A percentile compares a stretch with the other conserved stretches of the same genome.
Evolutionary conservation across 805 yeast species (phyloP).

Genomic region (Candida maris): DNA sequence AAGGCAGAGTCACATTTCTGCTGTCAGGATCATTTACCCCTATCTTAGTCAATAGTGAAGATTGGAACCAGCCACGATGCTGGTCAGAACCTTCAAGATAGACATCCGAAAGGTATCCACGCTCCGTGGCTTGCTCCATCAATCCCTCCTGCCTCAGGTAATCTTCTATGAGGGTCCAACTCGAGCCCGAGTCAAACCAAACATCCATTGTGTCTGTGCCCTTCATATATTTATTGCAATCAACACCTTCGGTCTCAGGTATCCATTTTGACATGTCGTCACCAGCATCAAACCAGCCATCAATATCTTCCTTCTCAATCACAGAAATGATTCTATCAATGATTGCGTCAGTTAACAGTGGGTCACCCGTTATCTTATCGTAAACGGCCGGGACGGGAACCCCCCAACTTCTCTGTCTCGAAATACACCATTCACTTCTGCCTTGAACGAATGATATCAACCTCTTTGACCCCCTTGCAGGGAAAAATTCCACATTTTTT

Average conservation of each 20-base stretch:
- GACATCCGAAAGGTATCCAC: conserved; percentile 64
- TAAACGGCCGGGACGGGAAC: conserved; percentile 92
- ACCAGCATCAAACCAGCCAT: conserved; percentile 64
- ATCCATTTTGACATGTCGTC: conserved; percentile 63
- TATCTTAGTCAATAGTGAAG: conserved; percentile 77
- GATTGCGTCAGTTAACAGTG: conserved; percentile 54
- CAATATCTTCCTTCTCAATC: conserved; percentile 60
- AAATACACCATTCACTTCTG: conserved; percentile 95
- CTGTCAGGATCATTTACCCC: conserved; percentile 35
- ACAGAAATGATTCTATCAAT: conserved; percentile 55
- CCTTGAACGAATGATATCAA: conserved; percentile 66
- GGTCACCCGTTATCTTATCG: conserved; percentile 55
- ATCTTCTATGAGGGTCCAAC: conserved; percentile 66
- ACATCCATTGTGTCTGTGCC: conserved; percentile 96
- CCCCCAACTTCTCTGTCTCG: conserved; percentile 96
- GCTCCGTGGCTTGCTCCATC: conserved; percentile 27
- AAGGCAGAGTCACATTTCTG: conserved; percentile 47
- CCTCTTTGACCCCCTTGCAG: conserved; percentile 68
- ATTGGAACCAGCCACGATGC: conserved; percentile 99
- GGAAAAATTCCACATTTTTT: conserved; percentile 63
- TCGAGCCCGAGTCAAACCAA: conserved; percentile 97
- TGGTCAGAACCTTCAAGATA: conserved; percentile 97
- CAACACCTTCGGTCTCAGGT: conserved; percentile 46
- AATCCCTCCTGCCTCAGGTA: conserved; percentile 36
- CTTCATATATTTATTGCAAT: conserved; percentile 47